Evolutionary conservation across 768 basidiomycete genomes (phyloP), one percentile per base, ranked within the genome.

Genomic region (Boletus edulis): DNA sequence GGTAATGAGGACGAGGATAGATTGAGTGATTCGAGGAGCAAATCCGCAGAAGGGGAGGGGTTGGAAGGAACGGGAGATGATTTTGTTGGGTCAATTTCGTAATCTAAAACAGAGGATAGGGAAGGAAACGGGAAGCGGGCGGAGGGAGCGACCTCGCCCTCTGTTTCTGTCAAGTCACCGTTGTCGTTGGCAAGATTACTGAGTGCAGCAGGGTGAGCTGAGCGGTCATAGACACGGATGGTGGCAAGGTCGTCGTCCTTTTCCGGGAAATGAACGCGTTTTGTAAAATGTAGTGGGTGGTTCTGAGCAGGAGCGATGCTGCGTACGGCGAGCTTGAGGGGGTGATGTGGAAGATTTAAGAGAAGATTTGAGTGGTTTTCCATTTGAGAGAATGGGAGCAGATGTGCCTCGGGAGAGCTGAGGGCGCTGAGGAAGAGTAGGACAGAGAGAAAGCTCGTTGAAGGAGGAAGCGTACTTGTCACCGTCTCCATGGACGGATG

Each of bases 241-340:
- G 80, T 83, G 31, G 82, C 83, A 22, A 90, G 75, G 1, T 73
- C 81, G n/a, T 79, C 77, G 42, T 81, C 79, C 56, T 81, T 76
- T 46, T 81, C 78, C 13, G 91, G 89, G 62, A 98, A 98, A 67
- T 95, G 94, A 0, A 98, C 95, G 49, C 84, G 87, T 75, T 96
- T 96, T 2, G 81, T n/a, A n/a, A n/a, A n/a, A n/a, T n/a, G n/a
- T 82, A 13, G 86, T 84, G 1, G 81, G 70, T 0, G 94, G 90
- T 31, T 81, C 83, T 9, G 86, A 87, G 67, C 69, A 75, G 24
- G 76, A 70, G 59, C 72, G 75, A 49, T 49, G 58, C 53, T 68
- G 67, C 17, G 37, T 20, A 17, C 55, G 53, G 15, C 51, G 46
- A 20, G 41, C 13, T 7, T 41, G 53, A 15, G 51, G n/a, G 31